phyloP scores from a whole-genome alignment of 495 filamentous ascomycete species.

The Cryomyces minteri region DNA sequence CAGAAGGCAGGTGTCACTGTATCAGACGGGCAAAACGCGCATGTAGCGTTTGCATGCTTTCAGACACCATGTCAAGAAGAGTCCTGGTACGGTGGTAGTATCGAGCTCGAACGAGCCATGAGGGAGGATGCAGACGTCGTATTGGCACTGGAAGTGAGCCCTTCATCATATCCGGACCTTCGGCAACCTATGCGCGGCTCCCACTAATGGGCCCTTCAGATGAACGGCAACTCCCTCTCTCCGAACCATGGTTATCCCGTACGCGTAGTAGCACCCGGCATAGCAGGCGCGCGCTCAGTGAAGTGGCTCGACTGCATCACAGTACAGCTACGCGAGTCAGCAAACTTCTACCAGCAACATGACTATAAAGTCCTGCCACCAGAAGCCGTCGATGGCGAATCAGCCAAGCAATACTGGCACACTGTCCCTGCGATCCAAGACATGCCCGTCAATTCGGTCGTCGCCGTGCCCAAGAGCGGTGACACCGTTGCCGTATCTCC shows the following conservation, averaged over 20 bases:
- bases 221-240: conserved; percentile 18
- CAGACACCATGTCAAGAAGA: conserved; percentile 32
- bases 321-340: conserved; percentile 12
- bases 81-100: conserved; percentile 35
- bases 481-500: conserved; percentile 18
- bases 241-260: conserved; percentile 19
- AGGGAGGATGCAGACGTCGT: conserved; percentile 28
- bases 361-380: conserved; percentile 24
- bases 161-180: neutral
- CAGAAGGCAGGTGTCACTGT: conserved; percentile 17
- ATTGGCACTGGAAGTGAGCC: conserved; percentile 31
- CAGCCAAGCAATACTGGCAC: conserved; percentile 27
- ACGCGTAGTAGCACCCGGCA: conserved; percentile 19
- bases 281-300: conserved; percentile 19
- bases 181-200: too few relatives aligned
- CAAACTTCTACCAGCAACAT: conserved; percentile 19
- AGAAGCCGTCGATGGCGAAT: conserved; percentile 15
- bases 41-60: conserved; percentile 37
- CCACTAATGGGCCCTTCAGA: conserved; percentile 3
- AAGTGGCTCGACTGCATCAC: conserved; percentile 24
- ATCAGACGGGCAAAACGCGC: conserved; percentile 3
- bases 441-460: conserved; percentile 29
- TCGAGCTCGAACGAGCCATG: conserved; percentile 30
- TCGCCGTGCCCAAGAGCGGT: conserved; percentile 27
- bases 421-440: conserved; percentile 15